phyloP scores from a whole-genome alignment of 768 basidiomycete genomes.

The Lactarius hatsudake region DNA sequence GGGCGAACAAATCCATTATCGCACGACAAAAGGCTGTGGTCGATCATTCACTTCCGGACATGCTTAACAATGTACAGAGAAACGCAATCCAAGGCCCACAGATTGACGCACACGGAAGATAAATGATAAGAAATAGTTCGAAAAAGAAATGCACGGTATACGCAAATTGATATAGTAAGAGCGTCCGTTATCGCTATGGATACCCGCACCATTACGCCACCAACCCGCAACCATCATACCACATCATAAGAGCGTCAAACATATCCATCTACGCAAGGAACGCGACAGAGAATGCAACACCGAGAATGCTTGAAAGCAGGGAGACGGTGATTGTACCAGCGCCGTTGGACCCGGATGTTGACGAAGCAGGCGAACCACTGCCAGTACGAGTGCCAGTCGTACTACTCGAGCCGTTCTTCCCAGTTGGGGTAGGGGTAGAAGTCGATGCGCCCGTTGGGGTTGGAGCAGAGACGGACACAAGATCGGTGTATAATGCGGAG shows the following conservation, averaged over 20 bases:
- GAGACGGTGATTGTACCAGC: slow-evolving; percentile 17
- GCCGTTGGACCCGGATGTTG: slow-evolving; percentile 17
- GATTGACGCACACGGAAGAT: not conserved
- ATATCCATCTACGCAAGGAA: slow-evolving; percentile 16
- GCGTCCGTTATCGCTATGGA: slow-evolving; percentile 4
- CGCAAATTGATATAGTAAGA: not conserved
- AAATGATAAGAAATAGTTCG: not conserved
- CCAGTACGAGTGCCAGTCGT: not conserved
- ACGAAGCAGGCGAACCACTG: not conserved
- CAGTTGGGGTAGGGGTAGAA: not conserved
- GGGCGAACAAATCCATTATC: no score
- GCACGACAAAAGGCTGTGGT: no score
- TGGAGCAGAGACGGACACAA: not conserved
- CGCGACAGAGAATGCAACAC: slow-evolving; percentile 20
- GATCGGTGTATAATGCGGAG: slow-evolving; percentile 36
- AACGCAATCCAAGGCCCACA: not conserved
- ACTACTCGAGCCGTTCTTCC: not conserved
- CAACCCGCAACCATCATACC: not conserved
- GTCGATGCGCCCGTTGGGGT: not conserved
- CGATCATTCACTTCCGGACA: not conserved
- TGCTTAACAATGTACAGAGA: not conserved
- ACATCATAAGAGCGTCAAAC: not conserved
- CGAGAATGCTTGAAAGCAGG: slow-evolving; percentile 18
- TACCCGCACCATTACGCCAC: not conserved
- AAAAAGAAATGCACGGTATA: slow-evolving; percentile 8